phyloP scores from a whole-genome alignment of 106 monocot genomes.

The Dendrobium chrysotoxum region DNA sequence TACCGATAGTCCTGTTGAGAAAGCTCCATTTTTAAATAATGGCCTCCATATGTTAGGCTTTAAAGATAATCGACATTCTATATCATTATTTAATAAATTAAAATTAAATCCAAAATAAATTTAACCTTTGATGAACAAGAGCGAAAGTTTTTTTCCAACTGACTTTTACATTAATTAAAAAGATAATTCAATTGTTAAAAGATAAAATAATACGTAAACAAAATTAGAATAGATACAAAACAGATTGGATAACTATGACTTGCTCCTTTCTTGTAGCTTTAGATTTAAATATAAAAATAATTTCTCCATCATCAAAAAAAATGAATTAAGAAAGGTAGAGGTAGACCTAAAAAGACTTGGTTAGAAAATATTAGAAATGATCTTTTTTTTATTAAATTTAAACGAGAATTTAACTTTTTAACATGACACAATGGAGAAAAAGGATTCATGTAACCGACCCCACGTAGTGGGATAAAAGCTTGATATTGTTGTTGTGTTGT shows the following conservation, averaged over 20 bases:
- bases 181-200: neutral
- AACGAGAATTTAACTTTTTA: too few relatives aligned
- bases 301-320: neutral
- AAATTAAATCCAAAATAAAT: neutral
- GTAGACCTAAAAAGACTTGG: too few relatives aligned
- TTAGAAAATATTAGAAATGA: too few relatives aligned
- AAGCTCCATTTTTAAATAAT: neutral
- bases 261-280: neutral
- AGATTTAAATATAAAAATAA: neutral
- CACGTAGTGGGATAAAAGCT: too few relatives aligned
- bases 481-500: too few relatives aligned
- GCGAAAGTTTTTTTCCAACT: neutral
- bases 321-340: neutral
- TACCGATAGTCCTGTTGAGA: conserved; percentile 35
- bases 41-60: neutral
- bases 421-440: too few relatives aligned
- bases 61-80: neutral
- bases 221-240: neutral
- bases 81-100: neutral
- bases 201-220: neutral
- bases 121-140: neutral
- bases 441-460: too few relatives aligned
- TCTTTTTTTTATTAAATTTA: too few relatives aligned
- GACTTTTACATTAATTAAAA: neutral
- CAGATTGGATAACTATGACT: neutral